Evolutionary conservation across 768 basidiomycete species (phyloP).

Genomic region (Coprinopsis strossmayeri): DNA sequence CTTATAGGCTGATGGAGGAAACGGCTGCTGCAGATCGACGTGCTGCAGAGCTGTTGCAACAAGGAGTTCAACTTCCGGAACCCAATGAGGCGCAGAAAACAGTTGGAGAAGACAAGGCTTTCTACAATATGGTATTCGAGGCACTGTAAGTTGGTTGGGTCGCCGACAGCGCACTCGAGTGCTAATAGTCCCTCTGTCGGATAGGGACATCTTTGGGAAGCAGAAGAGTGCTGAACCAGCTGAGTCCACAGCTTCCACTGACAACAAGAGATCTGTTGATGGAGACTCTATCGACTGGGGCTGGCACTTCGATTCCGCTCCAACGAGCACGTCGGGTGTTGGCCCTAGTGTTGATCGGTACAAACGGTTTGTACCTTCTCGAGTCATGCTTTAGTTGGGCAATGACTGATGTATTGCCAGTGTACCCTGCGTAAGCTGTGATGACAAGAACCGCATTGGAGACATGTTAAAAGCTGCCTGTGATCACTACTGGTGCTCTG

Average conservation of each 20-base stretch:
- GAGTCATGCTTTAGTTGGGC: too few species aligned
- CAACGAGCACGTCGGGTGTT: too few species aligned
- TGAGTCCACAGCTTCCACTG: conserved; percentile 2
- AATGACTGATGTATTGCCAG: neutral
- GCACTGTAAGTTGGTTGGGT: neutral
- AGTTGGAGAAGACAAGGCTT: neutral
- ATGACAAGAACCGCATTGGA: conserved; percentile 7
- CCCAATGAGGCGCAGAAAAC: conserved; percentile 9
- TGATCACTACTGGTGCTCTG: conserved; percentile 15
- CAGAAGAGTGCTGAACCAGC: neutral
- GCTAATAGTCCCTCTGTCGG: neutral
- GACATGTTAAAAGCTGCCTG: conserved; percentile 11
- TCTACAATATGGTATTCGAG: neutral
- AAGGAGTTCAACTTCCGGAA: neutral
- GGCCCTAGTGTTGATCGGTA: conserved; percentile 7
- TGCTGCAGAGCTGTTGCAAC: conserved; percentile 1
- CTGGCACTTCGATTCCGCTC: too few species aligned
- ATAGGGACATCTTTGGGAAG: neutral
- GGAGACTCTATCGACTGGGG: too few species aligned
- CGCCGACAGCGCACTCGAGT: neutral
- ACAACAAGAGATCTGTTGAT: neutral
- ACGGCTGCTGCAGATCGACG: conserved; percentile 10
- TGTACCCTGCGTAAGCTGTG: conserved; percentile 15
- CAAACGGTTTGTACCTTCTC: conserved; percentile 2
- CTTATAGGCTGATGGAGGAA: conserved; percentile 10